Evolutionary conservation across 2,329 filamentous ascomycete species (phyloP), one percentile per base, ranked within the genome.

Genomic region (Botrytis squamosa): DNA sequence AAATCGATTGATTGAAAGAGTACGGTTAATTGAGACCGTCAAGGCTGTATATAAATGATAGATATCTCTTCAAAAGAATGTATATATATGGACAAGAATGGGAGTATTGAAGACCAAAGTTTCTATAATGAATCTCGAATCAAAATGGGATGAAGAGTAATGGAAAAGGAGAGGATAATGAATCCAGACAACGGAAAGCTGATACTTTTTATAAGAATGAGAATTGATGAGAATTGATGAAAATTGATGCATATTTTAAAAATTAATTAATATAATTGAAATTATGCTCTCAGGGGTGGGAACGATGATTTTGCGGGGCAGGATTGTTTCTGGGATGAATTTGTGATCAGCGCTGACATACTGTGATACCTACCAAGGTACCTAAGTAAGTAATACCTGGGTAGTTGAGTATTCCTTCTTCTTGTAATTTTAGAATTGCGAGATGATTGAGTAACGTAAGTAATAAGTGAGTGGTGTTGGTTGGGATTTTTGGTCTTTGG

Each of bases 21-120:
- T 55, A 55, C 6, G 14, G 59, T 36, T 18, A 25, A 10, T 38
- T 33, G 29, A 8, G 20, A 38, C 42, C 16, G 68, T 46, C 46
- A 12, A 46, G 70, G 59, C 25, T 5, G 16, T 49, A 25, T 8
- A 10, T 60, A 25, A 46, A 20, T 36, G 70, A 68, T 49, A 22
- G 52, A 46, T 72, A 67, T 36, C 63, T 72, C 68, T 40, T 60
- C 63, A 60, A 60, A 72, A 68, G 70, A 67, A 59, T 12, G 20
- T 33, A 29, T 64, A 5, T 33, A 16, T 64, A 22, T 29, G 10
- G 42, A 14, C 20, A 49, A 64, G 29, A 68, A 60, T 25, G 60
- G 57, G 38, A n/a, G 46, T 57, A 44, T 9, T 65, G 62, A 67
- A 72, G 62, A 72, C 62, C 62, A 52, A 72, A 46, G 70, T 40